Evolutionary conservation across 768 basidiomycete genomes (phyloP).

Genomic region (Neoboletus subvelutipes): DNA sequence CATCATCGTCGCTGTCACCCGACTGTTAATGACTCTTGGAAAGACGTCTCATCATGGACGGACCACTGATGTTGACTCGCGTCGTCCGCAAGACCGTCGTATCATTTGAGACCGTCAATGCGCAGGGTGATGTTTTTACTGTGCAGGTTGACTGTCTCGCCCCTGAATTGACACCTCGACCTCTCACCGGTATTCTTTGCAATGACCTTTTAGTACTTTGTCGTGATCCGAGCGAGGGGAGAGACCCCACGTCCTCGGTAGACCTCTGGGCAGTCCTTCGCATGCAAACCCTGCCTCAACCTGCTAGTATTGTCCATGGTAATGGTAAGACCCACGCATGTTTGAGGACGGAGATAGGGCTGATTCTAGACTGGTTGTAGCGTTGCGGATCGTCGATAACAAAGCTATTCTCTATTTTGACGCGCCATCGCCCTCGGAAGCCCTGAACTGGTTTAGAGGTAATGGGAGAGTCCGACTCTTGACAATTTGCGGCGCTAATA

Average conservation of each 20-base stretch:
- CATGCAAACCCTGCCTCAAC: constrained; percentile 91
- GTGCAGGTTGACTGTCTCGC: constrained; percentile 91
- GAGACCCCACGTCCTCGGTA: constrained; percentile 69
- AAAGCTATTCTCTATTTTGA: constrained; percentile 91
- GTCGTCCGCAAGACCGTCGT: constrained; percentile 84
- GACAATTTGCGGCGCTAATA: constrained; percentile 4
- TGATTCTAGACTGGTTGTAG: constrained; percentile 37
- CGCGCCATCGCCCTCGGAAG: constrained; percentile 79
- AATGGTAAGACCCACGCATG: constrained; percentile 51
- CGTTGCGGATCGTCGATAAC: constrained; percentile 86
- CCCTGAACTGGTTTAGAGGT: constrained; percentile 91
- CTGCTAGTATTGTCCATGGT: constrained; percentile 86
- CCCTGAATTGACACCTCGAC: constrained; percentile 79
- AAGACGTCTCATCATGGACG: constrained; percentile 93
- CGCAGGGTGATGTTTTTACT: constrained; percentile 73
- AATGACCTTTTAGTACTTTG: constrained; percentile 93
- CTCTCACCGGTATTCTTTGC: constrained; percentile 81
- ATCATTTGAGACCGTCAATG: constrained; percentile 76
- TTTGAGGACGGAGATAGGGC: background rate
- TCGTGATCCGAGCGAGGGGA: constrained; percentile 79
- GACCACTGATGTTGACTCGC: constrained; percentile 78
- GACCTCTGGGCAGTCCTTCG: constrained; percentile 97
- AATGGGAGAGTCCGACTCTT: constrained; percentile 17
- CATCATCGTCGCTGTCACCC: background rate
- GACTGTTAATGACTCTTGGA: constrained; percentile 9